phyloP scores from a whole-genome alignment of 2,329 filamentous ascomycete genomes.

The Claviceps arundinis region DNA sequence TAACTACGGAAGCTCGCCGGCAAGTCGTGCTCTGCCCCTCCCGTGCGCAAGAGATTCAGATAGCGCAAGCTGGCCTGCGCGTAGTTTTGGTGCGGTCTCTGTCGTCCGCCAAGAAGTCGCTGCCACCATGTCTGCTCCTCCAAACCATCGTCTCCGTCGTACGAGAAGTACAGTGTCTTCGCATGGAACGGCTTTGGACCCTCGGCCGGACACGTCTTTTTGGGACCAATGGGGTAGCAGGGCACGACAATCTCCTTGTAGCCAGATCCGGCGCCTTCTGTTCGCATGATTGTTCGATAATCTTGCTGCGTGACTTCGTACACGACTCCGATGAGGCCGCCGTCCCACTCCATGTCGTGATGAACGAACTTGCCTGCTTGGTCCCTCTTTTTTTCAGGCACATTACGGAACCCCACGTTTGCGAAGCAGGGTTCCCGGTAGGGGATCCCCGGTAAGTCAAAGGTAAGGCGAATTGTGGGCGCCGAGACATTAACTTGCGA shows the following conservation, averaged over 20 bases:
- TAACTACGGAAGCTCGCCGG: constrained; percentile 67
- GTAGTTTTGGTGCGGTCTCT: constrained; percentile 54
- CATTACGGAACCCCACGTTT: constrained; percentile 54
- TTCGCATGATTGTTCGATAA: constrained; percentile 75
- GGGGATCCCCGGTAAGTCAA: constrained; percentile 74
- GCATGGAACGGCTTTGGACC: constrained; percentile 58
- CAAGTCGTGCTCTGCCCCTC: constrained; percentile 67
- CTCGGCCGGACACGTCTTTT: constrained; percentile 45
- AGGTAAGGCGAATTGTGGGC: constrained; percentile 64
- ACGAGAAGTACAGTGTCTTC: constrained; percentile 58
- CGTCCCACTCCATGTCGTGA: constrained; percentile 44
- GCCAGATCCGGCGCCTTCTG: constrained; percentile 74
- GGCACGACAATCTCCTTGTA: constrained; percentile 75
- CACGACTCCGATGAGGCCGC: constrained; percentile 80
- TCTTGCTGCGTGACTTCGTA: constrained; percentile 83
- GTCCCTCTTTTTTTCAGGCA: constrained; percentile 26
- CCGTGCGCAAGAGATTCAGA: constrained; percentile 63
- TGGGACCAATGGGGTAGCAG: constrained; percentile 55
- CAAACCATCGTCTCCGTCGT: constrained; percentile 17
- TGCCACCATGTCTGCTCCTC: constrained; percentile 30
- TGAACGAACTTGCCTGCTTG: constrained; percentile 6
- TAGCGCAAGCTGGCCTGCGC: constrained; percentile 79
- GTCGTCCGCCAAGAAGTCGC: constrained; percentile 29
- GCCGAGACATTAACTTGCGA: constrained; percentile 72
- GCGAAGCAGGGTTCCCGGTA: constrained; percentile 89